phyloP scores from a whole-genome alignment of 306 rosid genomes.

The Senna siamea region DNA sequence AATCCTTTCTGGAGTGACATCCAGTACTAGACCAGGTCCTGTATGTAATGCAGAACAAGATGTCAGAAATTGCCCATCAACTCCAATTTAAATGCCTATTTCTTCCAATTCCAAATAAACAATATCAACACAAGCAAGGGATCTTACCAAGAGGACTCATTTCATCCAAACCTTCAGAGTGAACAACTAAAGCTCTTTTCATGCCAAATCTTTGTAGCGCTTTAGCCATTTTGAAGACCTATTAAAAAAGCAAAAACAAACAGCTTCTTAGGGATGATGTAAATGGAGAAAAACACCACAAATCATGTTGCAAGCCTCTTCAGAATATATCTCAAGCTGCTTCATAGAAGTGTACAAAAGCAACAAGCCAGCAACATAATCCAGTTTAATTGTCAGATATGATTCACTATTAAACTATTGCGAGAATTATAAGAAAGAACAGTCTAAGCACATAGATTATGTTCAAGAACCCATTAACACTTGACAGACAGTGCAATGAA shows the following conservation, averaged over 20 bases:
- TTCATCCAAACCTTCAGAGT: slow-evolving; percentile 93
- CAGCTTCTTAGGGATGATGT: slow-evolving; percentile 3
- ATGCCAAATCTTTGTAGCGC: slow-evolving; percentile 78
- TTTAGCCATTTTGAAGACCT: slow-evolving; percentile 89
- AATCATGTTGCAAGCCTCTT: slow-evolving; percentile 19
- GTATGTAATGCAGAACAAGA: slow-evolving; percentile 34
- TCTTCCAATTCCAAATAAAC: slow-evolving; percentile 15
- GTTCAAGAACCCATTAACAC: not conserved
- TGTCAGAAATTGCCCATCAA: slow-evolving; percentile 1
- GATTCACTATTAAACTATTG: not conserved
- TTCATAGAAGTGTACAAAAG: not conserved
- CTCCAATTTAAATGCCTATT: slow-evolving; percentile 19
- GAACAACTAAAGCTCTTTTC: slow-evolving; percentile 94
- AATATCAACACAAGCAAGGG: slow-evolving; percentile 23
- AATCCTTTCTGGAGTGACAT: slow-evolving; percentile 75
- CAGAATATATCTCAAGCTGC: not conserved
- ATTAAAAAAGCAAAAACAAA: slow-evolving; percentile 36
- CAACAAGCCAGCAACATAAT: not conserved
- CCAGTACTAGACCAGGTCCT: slow-evolving; percentile 91
- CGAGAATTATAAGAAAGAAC: not conserved
- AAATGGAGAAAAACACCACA: slow-evolving; percentile 18
- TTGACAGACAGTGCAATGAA: not conserved
- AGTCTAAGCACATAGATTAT: not conserved
- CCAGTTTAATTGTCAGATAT: not conserved
- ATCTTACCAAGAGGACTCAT: slow-evolving; percentile 89